Evolutionary conservation across 371 early-diverging fungal species (phyloP).

Genomic region (Mortierella sp.): DNA sequence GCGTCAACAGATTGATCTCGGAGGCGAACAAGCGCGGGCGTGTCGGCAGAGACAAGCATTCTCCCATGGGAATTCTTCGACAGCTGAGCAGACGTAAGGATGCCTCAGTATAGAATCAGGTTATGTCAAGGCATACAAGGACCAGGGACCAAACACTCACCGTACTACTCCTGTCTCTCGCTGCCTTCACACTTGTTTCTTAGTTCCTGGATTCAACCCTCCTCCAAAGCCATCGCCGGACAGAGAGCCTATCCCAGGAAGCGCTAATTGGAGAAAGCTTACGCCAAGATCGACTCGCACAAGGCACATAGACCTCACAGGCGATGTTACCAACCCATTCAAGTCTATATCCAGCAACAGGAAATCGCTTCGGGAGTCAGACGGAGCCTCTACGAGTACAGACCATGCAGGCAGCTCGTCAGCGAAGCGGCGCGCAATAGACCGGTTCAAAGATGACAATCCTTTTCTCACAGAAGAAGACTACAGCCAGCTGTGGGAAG

Average conservation of each 20-base stretch:
- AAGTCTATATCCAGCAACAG: neutral
- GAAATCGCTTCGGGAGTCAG: neutral
- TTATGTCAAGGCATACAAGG: neutral
- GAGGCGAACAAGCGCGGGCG: slow-evolving; percentile 37
- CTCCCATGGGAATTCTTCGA: slow-evolving; percentile 50
- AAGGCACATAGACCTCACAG: slow-evolving; percentile 20
- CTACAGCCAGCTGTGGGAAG: slow-evolving; percentile 39
- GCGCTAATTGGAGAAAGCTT: slow-evolving; percentile 45
- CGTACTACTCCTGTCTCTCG: neutral
- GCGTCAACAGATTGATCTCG: slow-evolving; percentile 34
- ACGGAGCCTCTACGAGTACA: neutral
- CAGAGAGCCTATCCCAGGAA: slow-evolving; percentile 47
- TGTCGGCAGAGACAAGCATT: slow-evolving; percentile 40
- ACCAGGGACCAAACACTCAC: neutral
- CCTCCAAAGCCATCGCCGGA: slow-evolving; percentile 35
- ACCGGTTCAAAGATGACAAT: slow-evolving; percentile 30
- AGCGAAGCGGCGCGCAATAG: slow-evolving; percentile 21
- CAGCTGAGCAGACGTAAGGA: slow-evolving; percentile 37
- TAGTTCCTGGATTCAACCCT: slow-evolving; percentile 54
- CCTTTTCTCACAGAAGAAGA: slow-evolving; percentile 41
- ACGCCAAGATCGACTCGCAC: slow-evolving; percentile 47
- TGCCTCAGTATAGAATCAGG: too few species aligned
- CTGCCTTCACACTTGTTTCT: neutral
- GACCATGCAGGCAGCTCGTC: slow-evolving; percentile 12
- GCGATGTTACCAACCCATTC: slow-evolving; percentile 19